Percentiles rank a stretch among this genome's conserved stretches.
phyloP scores from a whole-genome alignment of 2,329 filamentous ascomycete species.

The Nigrospora osmanthi region DNA sequence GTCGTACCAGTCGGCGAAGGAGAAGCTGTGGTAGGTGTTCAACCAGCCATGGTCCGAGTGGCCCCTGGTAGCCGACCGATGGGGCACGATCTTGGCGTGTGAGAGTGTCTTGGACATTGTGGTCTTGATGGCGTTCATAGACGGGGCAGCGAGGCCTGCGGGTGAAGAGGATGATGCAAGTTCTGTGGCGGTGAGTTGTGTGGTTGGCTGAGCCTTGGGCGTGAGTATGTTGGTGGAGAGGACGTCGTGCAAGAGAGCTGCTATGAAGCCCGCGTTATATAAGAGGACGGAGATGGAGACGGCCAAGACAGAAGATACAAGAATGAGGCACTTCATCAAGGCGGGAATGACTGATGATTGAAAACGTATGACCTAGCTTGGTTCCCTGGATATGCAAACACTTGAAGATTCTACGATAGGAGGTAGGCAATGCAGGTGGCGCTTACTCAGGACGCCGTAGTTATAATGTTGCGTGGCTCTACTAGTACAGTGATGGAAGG shows the following conservation, averaged over 20 bases:
- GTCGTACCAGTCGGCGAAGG: conserved; percentile 67
- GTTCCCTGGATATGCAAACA: background rate
- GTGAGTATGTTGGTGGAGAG: conserved; percentile 1
- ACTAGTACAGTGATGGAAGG: background rate
- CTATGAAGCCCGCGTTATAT: conserved; percentile 13
- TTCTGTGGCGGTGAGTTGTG: conserved; percentile 9
- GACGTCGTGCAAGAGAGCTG: conserved; percentile 5
- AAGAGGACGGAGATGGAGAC: conserved; percentile 19
- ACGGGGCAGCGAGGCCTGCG: background rate
- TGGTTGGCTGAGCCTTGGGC: conserved; percentile 4
- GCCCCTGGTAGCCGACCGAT: conserved; percentile 64
- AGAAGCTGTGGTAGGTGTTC: conserved; percentile 80
- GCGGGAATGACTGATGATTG: conserved; percentile 8
- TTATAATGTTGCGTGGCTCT: background rate
- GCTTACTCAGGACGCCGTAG: no score
- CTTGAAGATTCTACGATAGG: background rate
- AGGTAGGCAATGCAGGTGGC: background rate
- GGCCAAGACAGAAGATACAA: conserved; percentile 16
- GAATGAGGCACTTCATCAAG: conserved; percentile 19
- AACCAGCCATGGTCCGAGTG: conserved; percentile 83
- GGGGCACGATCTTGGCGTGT: conserved; percentile 66
- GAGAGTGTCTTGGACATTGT: conserved; percentile 56
- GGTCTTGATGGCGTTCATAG: conserved; percentile 30
- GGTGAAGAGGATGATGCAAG: no score
- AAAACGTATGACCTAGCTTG: conserved; percentile 8